Evolutionary conservation across 2,329 filamentous ascomycete genomes (phyloP).

Genomic region (Colletotrichum sansevieriae): DNA sequence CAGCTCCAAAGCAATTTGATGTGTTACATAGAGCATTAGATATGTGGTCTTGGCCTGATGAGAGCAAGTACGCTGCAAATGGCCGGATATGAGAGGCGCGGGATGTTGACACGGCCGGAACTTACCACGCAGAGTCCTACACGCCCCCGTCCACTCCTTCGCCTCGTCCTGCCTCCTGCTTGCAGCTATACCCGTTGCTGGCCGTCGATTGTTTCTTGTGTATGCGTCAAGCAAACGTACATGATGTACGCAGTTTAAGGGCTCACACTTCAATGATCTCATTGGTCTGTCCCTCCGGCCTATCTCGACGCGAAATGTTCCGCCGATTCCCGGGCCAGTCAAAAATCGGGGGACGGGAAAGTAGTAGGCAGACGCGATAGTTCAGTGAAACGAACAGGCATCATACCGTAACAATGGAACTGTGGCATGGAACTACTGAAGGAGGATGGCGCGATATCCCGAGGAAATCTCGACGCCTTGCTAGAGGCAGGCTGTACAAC

Average conservation of each 20-base stretch:
- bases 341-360: not conserved
- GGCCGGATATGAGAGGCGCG: not conserved
- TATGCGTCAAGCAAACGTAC: conserved; percentile 1
- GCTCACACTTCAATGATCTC: too few relatives aligned
- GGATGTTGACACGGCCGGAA: not conserved
- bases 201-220: not conserved
- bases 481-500: not conserved
- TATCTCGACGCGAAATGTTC: conserved; percentile 11
- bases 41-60: too few relatives aligned
- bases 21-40: too few relatives aligned
- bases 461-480: not conserved
- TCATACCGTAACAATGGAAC: not conserved
- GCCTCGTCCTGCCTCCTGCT: not conserved
- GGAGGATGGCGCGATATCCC: not conserved
- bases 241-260: not conserved
- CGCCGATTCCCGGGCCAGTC: not conserved
- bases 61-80: not conserved
- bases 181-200: not conserved
- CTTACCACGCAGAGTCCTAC: too few relatives aligned
- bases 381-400: not conserved
- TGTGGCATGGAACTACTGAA: not conserved
- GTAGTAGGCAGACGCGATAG: conserved; percentile 3
- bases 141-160: not conserved
- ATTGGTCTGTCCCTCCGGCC: not conserved
- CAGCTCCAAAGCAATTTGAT: too few relatives aligned